Percentiles rank a stretch among this genome's conserved stretches.
Evolutionary conservation across 2,329 filamentous ascomycete genomes (phyloP).

Genomic region (Myotisia sp.): DNA sequence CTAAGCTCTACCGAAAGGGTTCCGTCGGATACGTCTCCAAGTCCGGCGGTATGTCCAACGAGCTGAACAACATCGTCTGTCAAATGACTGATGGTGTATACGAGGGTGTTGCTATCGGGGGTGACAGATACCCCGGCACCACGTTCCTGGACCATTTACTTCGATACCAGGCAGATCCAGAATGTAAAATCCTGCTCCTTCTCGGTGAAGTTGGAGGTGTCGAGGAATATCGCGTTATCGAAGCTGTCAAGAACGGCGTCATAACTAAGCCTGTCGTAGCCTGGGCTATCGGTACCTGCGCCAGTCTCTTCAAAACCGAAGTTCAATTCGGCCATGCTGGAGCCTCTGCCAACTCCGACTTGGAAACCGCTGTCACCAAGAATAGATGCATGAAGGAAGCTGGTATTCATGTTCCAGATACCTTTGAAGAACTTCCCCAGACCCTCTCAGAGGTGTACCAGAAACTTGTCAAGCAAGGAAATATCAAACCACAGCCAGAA

Average conservation of each 20-base stretch:
- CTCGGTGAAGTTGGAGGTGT: constrained; percentile 98
- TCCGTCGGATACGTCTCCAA: constrained; percentile 99
- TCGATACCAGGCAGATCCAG: constrained; percentile 87
- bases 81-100: constrained; percentile 96
- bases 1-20: constrained; percentile 98
- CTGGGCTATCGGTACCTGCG: constrained; percentile 98
- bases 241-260: constrained; percentile 82
- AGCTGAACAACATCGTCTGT: constrained; percentile 98
- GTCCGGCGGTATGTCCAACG: constrained; percentile 99
- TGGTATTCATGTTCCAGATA: constrained; percentile 85
- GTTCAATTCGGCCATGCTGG: constrained; percentile 98
- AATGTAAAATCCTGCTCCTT: constrained; percentile 92
- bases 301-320: constrained; percentile 99
- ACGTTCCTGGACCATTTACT: constrained; percentile 99
- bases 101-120: constrained; percentile 97
- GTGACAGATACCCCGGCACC: constrained; percentile 96
- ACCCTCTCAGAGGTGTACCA: constrained; percentile 72
- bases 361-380: constrained; percentile 93
- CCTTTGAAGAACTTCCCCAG: constrained; percentile 85
- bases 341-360: constrained; percentile 96
- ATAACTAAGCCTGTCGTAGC: constrained; percentile 99
- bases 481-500: constrained; percentile 73
- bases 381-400: constrained; percentile 94
- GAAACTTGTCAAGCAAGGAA: constrained; percentile 69
- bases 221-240: constrained; percentile 98